Conservation (phyloP, 75 land plant genomes). For the Selaginella moellendorffii region DNA sequence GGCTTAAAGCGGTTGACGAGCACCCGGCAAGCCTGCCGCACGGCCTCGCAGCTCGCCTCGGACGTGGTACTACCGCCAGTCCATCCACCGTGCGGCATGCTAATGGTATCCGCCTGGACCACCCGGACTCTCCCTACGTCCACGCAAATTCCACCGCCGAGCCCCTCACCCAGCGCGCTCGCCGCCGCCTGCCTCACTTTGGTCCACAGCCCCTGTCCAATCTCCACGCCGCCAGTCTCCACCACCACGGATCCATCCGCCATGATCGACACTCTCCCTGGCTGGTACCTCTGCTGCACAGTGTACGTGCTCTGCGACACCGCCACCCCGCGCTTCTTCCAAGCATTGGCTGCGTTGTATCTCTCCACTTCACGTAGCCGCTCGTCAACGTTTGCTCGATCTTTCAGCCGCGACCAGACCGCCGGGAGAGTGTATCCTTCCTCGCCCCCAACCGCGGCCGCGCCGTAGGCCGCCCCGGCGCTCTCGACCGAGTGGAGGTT, state of each 20-base stretch:
- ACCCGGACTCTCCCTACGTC: no score
- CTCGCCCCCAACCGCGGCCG: conserved; percentile 19
- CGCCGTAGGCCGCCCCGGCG: conserved; percentile 32
- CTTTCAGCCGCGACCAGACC: conserved; percentile 41
- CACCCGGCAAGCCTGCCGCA: conserved; percentile 39
- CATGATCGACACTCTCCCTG: conserved; percentile 70
- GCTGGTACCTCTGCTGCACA: no score
- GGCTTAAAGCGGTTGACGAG: conserved; percentile 58
- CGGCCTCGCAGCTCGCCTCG: conserved; percentile 85
- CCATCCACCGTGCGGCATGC: conserved; percentile 67
- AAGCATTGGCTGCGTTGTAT: conserved; percentile 39
- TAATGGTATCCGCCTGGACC: conserved; percentile 70
- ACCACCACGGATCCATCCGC: conserved; percentile 71
- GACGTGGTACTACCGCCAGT: conserved; percentile 88
- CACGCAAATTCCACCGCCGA: no score
- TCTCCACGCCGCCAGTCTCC: conserved; percentile 85
- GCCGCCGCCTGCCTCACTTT: conserved; percentile 77
- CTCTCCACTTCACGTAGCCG: conserved; percentile 24
- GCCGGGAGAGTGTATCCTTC: conserved; percentile 52
- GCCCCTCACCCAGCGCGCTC: conserved; percentile 25
- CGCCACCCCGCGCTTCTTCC: conserved; percentile 77
- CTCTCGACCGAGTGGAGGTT: conserved; percentile 55
- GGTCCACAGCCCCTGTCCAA: conserved; percentile 90
- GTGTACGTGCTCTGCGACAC: conserved; percentile 46
- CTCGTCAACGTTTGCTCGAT: neutral